Percentiles rank a stretch among this genome's conserved stretches.
Conservation (phyloP, 2,329 filamentous ascomycete genomes). For the Colletotrichum tabaci region DNA sequence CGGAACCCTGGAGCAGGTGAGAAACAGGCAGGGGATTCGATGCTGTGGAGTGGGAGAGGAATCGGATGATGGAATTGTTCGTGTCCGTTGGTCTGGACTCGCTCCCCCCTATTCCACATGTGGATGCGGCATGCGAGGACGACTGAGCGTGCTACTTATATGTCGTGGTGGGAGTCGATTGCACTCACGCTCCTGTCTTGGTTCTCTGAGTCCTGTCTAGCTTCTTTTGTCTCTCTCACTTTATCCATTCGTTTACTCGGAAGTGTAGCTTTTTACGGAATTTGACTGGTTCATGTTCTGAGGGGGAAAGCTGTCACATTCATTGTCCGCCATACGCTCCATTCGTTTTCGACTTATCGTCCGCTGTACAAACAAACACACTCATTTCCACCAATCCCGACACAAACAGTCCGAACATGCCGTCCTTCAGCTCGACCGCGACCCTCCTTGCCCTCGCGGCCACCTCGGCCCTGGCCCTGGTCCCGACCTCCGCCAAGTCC, state of each 20-base stretch:
- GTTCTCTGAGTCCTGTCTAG: background rate
- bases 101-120: background rate
- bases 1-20: no score
- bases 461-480: slow-evolving; percentile 41
- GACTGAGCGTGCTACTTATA: background rate
- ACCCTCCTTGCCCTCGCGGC: slow-evolving; percentile 45
- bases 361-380: background rate
- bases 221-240: background rate
- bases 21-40: no score
- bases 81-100: background rate
- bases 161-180: background rate
- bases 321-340: background rate
- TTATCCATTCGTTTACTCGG: background rate
- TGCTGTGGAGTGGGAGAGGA: background rate
- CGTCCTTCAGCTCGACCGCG: slow-evolving; percentile 41
- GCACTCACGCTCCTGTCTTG: background rate
- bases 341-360: background rate
- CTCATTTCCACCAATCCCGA: no score
- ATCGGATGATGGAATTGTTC: background rate
- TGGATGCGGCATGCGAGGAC: background rate
- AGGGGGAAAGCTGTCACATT: background rate
- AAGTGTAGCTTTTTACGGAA: background rate
- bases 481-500: slow-evolving; percentile 43
- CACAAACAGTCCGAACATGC: slow-evolving; percentile 42
- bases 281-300: slow-evolving; percentile 24